These are phyloP conservation scores for Hymenoscyphus repandus DNA, from an alignment of 2,329 filamentous ascomycete genomes.

Conservation along the genomic window DNA sequence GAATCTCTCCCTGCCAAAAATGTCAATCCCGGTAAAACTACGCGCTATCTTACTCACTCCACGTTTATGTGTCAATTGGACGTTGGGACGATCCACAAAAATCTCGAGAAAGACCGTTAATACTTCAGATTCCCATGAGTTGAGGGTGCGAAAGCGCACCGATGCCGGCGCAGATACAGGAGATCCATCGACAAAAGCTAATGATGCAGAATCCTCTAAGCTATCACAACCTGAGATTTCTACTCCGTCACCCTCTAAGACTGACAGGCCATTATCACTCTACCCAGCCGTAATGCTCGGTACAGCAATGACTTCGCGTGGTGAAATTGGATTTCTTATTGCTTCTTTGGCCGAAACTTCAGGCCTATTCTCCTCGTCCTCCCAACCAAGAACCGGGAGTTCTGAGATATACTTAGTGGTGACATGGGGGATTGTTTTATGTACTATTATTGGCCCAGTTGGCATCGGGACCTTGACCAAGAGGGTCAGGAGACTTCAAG, in stretches of 20 bases:
- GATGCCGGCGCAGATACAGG: no score
- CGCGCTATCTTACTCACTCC: background rate
- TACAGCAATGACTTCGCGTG: slow-evolving; percentile 67
- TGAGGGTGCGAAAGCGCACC: no score
- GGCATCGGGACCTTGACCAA: background rate
- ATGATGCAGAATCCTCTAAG: background rate
- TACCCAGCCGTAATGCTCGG: slow-evolving; percentile 4
- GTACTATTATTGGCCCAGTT: slow-evolving; percentile 48
- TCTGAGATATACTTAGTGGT: slow-evolving; percentile 46
- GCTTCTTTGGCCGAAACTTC: slow-evolving; percentile 58
- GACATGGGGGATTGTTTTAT: slow-evolving; percentile 51
- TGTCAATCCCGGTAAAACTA: background rate
- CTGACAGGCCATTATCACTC: background rate
- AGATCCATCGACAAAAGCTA: no score
- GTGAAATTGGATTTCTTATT: slow-evolving; percentile 76
- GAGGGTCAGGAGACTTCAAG: background rate
- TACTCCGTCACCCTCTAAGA: background rate
- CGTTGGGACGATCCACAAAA: no score
- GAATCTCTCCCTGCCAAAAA: slow-evolving; percentile 12
- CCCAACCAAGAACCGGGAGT: background rate
- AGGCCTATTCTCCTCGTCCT: slow-evolving; percentile 24
- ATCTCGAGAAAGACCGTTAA: no score
- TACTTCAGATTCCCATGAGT: no score
- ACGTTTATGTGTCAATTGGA: no score
- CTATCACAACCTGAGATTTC: background rate